phyloP scores from a whole-genome alignment of 208 protist genomes.

The Leishmania guyanensis region DNA sequence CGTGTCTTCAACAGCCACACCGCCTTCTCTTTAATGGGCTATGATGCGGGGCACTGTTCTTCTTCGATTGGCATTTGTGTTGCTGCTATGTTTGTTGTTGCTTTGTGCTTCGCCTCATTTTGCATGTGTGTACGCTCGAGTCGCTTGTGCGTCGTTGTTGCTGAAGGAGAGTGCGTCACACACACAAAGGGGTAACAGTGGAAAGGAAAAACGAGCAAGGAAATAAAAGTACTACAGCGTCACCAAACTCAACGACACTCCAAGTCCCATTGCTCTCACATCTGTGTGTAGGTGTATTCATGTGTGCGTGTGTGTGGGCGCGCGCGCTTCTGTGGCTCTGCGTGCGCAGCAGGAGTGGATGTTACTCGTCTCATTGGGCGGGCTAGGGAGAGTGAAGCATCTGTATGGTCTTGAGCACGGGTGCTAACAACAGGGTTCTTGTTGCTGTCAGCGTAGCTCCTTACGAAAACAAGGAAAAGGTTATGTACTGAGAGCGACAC shows the following conservation, averaged over 20 bases:
- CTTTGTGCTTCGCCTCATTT: background rate
- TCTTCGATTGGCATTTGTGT: conserved; percentile 12
- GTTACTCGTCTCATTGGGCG: background rate
- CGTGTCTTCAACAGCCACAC: background rate
- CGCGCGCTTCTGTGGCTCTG: background rate
- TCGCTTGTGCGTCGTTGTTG: background rate
- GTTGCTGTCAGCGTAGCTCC: conserved; percentile 6
- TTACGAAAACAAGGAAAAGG: conserved; percentile 12
- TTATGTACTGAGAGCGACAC: background rate
- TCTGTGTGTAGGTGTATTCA: background rate
- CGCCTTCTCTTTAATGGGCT: background rate
- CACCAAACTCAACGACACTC: background rate
- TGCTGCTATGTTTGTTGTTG: conserved; percentile 8
- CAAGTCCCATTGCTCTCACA: background rate
- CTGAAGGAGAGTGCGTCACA: background rate
- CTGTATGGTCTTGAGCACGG: background rate
- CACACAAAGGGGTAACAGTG: background rate
- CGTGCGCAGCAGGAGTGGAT: background rate
- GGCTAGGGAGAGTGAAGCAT: background rate
- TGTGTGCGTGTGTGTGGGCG: background rate
- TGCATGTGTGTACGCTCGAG: background rate
- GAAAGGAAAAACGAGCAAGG: background rate
- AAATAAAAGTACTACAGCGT: background rate
- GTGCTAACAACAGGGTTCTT: background rate
- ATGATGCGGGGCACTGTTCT: conserved; percentile 6